Percentiles rank a stretch among this genome's conserved stretches.
Conservation (phyloP, 2,329 filamentous ascomycete species). For the Hypoxylon sp. region DNA sequence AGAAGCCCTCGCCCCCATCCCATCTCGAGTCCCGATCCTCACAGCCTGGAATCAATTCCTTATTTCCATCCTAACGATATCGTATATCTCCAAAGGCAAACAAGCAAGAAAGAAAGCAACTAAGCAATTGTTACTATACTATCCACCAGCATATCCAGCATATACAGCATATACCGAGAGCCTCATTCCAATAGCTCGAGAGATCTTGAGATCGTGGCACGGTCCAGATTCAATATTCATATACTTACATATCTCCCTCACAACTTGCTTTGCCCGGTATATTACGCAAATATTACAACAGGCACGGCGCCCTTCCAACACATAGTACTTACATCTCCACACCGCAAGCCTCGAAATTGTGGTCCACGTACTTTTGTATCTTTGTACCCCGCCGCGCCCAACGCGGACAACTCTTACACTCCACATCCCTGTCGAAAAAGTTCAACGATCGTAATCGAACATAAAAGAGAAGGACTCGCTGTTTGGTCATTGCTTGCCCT, state of each 20-base stretch:
- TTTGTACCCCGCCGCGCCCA: conserved; percentile 36
- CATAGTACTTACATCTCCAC: conserved; percentile 41
- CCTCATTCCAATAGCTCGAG: conserved; percentile 37
- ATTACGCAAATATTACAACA: conserved; percentile 44
- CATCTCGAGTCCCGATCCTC: conserved; percentile 23
- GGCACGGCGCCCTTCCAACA: conserved; percentile 41
- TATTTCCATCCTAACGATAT: conserved; percentile 7
- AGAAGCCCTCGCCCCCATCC: conserved; percentile 36
- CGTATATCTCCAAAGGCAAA: neutral
- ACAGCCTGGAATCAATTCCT: conserved; percentile 12
- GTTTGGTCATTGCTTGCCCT: conserved; percentile 50
- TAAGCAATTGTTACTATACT: neutral
- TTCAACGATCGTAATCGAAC: conserved; percentile 51
- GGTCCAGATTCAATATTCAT: conserved; percentile 36
- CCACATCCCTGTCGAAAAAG: conserved; percentile 48
- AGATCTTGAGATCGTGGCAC: conserved; percentile 44
- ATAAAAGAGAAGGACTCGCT: conserved; percentile 53
- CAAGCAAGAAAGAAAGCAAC: neutral
- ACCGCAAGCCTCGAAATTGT: conserved; percentile 42
- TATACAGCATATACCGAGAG: conserved; percentile 31
- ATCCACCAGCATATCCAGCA: conserved; percentile 6
- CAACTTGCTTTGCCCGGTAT: conserved; percentile 31
- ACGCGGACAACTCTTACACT: conserved; percentile 31
- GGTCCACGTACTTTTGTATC: conserved; percentile 35
- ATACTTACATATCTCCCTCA: neutral